Base-by-base conservation (phyloP, 139 green algal species). In the Chlorella sp. region DNA sequence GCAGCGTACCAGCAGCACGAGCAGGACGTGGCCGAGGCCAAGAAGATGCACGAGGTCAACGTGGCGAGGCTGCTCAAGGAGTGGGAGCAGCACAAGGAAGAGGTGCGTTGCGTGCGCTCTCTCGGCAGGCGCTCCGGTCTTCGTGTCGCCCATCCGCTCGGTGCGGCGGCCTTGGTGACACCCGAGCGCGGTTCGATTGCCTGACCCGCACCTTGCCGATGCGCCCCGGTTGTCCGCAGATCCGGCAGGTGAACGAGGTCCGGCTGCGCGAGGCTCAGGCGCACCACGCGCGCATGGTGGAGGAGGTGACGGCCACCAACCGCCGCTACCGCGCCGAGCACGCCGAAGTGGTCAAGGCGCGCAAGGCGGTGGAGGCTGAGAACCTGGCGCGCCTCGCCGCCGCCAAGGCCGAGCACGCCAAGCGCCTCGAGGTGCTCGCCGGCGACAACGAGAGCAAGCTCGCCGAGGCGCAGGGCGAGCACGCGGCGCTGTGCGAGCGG, bases 261-360 rank as follows among this genome's bases (percentile, higher is more conserved):
- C 69, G 74, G 26, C 64, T 84, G 50, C 35, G 36, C 0, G 77
- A 83, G 73, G 77, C 73, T 2, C 65, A 79, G 73, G 51, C 63
- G 4, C 55, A 71, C 67, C 66, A 80, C 64, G 60, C 31, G 34
- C 62, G 72, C 22, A 35, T 67, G 22, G 69, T 24, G 17, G 68
- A 77, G 65, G 49, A 71, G 36, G 55, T 77, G 3, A 74, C 36
- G 2, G 55, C 49, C 23, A 35, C 59, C 22, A 73, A 73, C 31
- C 26, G 32, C 3, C 49, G 68, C 2, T 31, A 66, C n/a, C 29
- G 30, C 29, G 17, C 30, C 27, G 68, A 64, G 30, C 49, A 73
- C 22, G 29, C 27, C 2, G 66, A 60, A 4, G 61, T 62, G 66
- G 35, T 71, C 26, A 61, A 71, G 66, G 35, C 24, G 27, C 35